Evolutionary conservation across 352 stramenopile genomes (phyloP).

Genomic region (Globisporangium cystogenes): DNA sequence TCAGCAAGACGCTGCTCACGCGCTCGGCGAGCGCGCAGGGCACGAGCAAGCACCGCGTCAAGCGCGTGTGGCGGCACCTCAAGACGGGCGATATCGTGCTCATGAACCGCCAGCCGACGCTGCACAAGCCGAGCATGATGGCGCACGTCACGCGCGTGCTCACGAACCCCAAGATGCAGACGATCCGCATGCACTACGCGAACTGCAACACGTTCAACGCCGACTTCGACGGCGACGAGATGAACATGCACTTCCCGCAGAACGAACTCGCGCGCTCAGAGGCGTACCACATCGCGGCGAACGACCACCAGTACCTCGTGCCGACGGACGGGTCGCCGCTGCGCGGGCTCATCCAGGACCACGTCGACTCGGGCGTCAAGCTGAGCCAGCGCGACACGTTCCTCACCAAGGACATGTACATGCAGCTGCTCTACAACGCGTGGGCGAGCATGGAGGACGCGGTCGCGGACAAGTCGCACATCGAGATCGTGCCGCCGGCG

Average conservation of each 20-base stretch:
- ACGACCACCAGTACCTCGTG: conserved; percentile 98
- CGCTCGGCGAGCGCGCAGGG: conserved; percentile 76
- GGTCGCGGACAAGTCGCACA: conserved; percentile 83
- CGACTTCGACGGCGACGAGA: conserved; percentile 99
- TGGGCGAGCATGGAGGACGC: conserved; percentile 94
- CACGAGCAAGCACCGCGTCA: conserved; percentile 84
- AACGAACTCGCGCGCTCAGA: conserved; percentile 97
- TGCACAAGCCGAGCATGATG: conserved; percentile 99
- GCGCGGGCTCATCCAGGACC: conserved; percentile 99
- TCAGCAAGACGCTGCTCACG: conserved; percentile 95
- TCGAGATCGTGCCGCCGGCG: conserved; percentile 94
- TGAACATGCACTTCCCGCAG: conserved; percentile 99
- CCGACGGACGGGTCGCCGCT: conserved; percentile 97
- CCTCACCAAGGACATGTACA: conserved; percentile 97
- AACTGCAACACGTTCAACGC: conserved; percentile 99
- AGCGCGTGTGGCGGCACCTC: conserved; percentile 97
- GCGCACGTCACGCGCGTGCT: conserved; percentile 97
- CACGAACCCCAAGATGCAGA: conserved; percentile 96
- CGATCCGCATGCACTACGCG: conserved; percentile 99
- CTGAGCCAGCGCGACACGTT: conserved; percentile 98
- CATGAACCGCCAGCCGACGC: conserved; percentile 99
- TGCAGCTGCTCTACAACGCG: conserved; percentile 96
- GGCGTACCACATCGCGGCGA: conserved; percentile 96
- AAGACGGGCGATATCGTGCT: conserved; percentile 98
- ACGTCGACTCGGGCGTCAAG: conserved; percentile 99